These are phyloP conservation scores for Yamadazyma laniorum DNA, from an alignment of 805 yeast species.

Conservation along the genomic window DNA sequence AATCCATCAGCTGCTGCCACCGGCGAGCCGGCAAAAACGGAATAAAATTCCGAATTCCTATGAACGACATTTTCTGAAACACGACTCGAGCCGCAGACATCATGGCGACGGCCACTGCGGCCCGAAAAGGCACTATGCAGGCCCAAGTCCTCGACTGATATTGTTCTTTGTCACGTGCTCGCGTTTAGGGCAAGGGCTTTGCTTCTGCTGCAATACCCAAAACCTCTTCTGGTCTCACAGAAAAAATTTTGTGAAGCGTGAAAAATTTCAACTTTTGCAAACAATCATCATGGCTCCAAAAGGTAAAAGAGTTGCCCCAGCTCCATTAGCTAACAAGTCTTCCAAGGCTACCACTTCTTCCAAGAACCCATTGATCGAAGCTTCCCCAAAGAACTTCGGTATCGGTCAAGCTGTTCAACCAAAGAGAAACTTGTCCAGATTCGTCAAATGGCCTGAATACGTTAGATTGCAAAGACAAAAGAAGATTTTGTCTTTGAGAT, in stretches of 20 bases:
- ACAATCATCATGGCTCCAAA: slow-evolving; percentile 12
- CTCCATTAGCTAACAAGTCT: slow-evolving; percentile 72
- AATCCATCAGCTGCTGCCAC: too few relatives aligned
- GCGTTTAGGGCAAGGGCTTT: too few relatives aligned
- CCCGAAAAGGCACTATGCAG: too few relatives aligned
- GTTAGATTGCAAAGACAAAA: slow-evolving; percentile 98
- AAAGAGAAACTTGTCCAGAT: slow-evolving; percentile 95
- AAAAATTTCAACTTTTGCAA: slow-evolving; percentile 6
- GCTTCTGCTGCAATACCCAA: too few relatives aligned
- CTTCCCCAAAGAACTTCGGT: slow-evolving; percentile 92
- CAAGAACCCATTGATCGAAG: slow-evolving; percentile 79
- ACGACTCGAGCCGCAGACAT: too few relatives aligned
- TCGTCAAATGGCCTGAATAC: slow-evolving; percentile 99
- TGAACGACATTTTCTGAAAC: too few relatives aligned
- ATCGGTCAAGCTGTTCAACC: slow-evolving; percentile 95
- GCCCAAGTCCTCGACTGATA: too few relatives aligned
- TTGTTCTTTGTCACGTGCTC: slow-evolving; percentile 18
- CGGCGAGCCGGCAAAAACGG: too few relatives aligned
- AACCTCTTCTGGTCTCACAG: too few relatives aligned
- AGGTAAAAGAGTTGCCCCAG: slow-evolving; percentile 89
- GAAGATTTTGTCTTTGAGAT: slow-evolving; percentile 92
- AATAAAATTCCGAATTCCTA: too few relatives aligned
- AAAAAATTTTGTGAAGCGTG: background rate
- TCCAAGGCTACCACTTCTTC: slow-evolving; percentile 49
- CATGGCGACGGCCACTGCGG: too few relatives aligned